Base-by-base conservation (phyloP, 257 asterid species). In the Solanum corneliomulleri region DNA sequence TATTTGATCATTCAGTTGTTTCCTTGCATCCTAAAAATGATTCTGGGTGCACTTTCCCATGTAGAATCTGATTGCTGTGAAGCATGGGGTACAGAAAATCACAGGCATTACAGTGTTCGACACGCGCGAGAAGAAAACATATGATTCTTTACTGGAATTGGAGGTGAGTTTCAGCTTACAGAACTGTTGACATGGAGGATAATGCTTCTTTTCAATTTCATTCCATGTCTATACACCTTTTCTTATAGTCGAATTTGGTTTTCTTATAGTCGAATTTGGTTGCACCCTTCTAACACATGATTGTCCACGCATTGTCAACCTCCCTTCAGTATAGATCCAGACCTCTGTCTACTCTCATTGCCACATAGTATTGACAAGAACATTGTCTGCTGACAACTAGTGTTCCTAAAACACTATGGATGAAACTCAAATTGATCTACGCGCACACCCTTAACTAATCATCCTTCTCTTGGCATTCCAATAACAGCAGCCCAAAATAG, bases 1-100 rank as follows among this genome's bases (percentile, higher is more conserved):
- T 23, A 33, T 66, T 80, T 31, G 85, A 80, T 80, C 11, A 16
- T 47, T 80, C 42, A 80, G 44, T 80, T 47, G 66, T 47, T 80
- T 18, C 25, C 21, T 75, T 75, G 64, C 85, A 47, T 80, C 29
- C 49, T 80, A 47, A 80, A 44, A 80, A 27, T 47, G 85, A 80
- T 16, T 29, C 9, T 27, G 29, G 42, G 29, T 29, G 44, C 85
- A 80, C 69, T 85, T 77, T 60, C 76, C 71, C 76, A 69, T 91
- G 95, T 96, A 97, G 99, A 93, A 94, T 89, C 91, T 97, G 93
- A 94, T 95, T 72, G 98, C 99, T 87, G 86, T 92, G 39, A 94
- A 95, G 93, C 95, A 89, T 74, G 99, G 99, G 89, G 93, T 97
- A 91, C 99, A 95, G 94, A 94, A 94, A 92, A 92, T 97, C 91